Conservation (phyloP, 1,284 basidiomycete genomes). For the Leccinum solheimii region DNA sequence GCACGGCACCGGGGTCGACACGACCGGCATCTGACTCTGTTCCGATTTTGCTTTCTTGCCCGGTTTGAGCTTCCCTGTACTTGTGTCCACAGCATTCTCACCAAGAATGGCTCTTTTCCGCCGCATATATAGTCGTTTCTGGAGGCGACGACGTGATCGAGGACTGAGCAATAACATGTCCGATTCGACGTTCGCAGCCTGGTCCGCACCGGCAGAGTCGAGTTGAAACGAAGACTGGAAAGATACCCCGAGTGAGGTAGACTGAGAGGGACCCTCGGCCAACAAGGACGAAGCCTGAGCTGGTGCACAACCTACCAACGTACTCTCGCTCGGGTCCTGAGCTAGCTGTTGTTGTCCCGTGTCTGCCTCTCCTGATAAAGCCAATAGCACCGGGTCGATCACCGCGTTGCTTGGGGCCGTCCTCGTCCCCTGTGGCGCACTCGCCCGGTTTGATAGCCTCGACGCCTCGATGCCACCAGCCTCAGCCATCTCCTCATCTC, state of each 20-base stretch:
- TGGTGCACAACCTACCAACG: background rate
- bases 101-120: slow-evolving; percentile 53
- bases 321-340: background rate
- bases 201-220: slow-evolving; percentile 6
- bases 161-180: slow-evolving; percentile 45
- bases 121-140: slow-evolving; percentile 71
- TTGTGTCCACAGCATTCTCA: slow-evolving; percentile 7
- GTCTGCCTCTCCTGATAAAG: slow-evolving; percentile 16
- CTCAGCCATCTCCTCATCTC: slow-evolving; percentile 3
- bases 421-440: background rate
- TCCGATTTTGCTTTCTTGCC: slow-evolving; percentile 32
- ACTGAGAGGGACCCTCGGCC: background rate
- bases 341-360: background rate
- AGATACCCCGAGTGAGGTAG: background rate
- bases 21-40: background rate
- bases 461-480: background rate
- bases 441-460: slow-evolving; percentile 1
- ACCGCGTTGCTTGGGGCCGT: slow-evolving; percentile 2
- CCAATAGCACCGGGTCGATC: slow-evolving; percentile 28
- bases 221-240: background rate
- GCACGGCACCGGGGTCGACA: slow-evolving; percentile 8
- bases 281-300: background rate
- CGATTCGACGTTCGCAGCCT: slow-evolving; percentile 7
- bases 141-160: slow-evolving; percentile 51
- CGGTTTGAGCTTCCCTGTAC: slow-evolving; percentile 27